Base-by-base conservation (phyloP, 2,329 filamentous ascomycete genomes). In the Diplodia intermedia region DNA sequence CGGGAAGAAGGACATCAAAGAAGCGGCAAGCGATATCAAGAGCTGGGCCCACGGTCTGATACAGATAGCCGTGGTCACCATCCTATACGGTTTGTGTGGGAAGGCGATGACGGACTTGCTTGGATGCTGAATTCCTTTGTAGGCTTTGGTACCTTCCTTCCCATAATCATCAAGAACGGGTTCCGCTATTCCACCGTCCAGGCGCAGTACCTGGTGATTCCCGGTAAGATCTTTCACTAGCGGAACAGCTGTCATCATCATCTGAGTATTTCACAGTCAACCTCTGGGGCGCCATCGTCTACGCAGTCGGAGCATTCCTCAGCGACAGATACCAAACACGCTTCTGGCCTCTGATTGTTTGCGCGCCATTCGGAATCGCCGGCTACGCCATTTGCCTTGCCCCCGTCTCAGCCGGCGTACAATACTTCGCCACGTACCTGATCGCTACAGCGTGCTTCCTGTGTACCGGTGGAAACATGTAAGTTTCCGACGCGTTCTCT, bases 121-220 rank as follows among this genome's bases (percentile, higher is more conserved):
- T 43, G 62, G 2, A 31, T 69, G 2, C 7, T 55, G 74, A 73
- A 73, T 5, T 26, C 12, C 0, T 43, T 43, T 33, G 23, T 8
- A 61, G 56, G 79, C 7, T 81, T 81, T 49, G 76, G 79, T 3
- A 81, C 79, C 0, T 82, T 82, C 60, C 70, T 82, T 1, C 80
- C 80, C 0, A 80, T 81, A 57, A 81, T 82, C 60, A 80, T 81
- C 56, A 77, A 78, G 23, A 75, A 81, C 20, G 75, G 76, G 2
- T 81, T 82, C 68, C 72, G 78, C 26, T 81, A 79, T 65, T 78
- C 78, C 1, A 78, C 78, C 0, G 73, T 79, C 12, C 76, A 82
- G 70, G 77, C 78, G 56, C 70, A 76, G 38, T 74, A 75, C 68
- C 67, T 76, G 12, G 73, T 73, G 2, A 76, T 75, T n/a, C 55